phyloP scores from a whole-genome alignment of 139 green algal species.

The Protoeuglena noctilucae region DNA sequence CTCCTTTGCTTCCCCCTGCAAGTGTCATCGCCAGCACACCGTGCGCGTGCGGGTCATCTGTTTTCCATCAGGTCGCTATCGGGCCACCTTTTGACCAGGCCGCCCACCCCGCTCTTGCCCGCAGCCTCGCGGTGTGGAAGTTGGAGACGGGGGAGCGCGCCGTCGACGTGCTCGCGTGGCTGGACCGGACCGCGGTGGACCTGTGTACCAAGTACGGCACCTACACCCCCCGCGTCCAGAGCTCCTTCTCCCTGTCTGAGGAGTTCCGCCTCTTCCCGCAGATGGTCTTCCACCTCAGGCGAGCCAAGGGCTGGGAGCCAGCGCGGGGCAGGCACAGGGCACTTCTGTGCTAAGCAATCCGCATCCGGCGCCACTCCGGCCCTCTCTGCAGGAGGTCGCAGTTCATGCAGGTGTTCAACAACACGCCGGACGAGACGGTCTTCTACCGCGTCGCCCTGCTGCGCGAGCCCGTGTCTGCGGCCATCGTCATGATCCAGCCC shows the following conservation, averaged over 20 bases:
- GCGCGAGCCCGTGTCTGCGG: slow-evolving; percentile 17
- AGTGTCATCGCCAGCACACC: too few relatives aligned
- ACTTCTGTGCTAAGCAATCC: too few relatives aligned
- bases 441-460: slow-evolving; percentile 35
- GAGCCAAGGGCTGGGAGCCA: too few relatives aligned
- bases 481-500: slow-evolving; percentile 42
- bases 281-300: slow-evolving; percentile 49
- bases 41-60: too few relatives aligned
- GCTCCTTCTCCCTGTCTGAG: slow-evolving; percentile 26
- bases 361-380: too few relatives aligned
- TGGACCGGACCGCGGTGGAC: slow-evolving; percentile 34
- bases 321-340: too few relatives aligned
- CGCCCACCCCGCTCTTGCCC: too few relatives aligned
- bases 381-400: too few relatives aligned
- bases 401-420: slow-evolving; percentile 34
- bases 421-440: slow-evolving; percentile 38
- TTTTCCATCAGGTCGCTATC: too few relatives aligned
- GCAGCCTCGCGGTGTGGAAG: not conserved
- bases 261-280: slow-evolving; percentile 31
- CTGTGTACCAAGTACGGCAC: slow-evolving; percentile 27
- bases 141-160: slow-evolving; percentile 21
- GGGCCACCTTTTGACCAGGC: too few relatives aligned
- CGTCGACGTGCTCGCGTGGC: slow-evolving; percentile 31
- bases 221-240: slow-evolving; percentile 22
- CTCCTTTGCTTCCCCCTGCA: not conserved